Percentiles rank a stretch among this genome's conserved stretches.
Conservation (phyloP, 1,139 yeast genomes). For the Candida sp. region DNA sequence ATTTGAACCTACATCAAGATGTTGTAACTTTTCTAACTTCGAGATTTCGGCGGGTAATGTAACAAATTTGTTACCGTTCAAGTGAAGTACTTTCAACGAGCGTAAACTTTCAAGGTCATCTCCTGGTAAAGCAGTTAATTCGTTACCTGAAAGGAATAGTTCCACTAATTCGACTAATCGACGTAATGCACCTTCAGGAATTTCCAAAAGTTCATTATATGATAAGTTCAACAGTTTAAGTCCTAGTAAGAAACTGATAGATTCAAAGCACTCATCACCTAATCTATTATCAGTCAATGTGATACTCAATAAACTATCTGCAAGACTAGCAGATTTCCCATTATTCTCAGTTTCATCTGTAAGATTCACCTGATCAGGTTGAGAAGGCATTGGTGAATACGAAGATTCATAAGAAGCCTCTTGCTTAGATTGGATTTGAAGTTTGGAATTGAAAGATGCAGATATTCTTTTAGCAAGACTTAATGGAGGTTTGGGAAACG, state of each 20-base stretch:
- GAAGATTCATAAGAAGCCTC: constrained; percentile 7
- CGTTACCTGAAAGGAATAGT: constrained; percentile 83
- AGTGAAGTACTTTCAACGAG: constrained; percentile 56
- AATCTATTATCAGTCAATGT: constrained; percentile 82
- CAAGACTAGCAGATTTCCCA: constrained; percentile 28
- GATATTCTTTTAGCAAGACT: constrained; percentile 34
- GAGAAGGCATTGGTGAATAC: constrained; percentile 1
- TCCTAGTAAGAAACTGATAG: constrained; percentile 56
- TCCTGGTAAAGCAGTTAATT: constrained; percentile 73
- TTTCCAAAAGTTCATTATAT: constrained; percentile 79
- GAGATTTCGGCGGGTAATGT: constrained; percentile 90
- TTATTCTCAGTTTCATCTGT: constrained; percentile 1
- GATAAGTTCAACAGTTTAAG: constrained; percentile 70
- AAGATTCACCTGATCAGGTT: constrained; percentile 1
- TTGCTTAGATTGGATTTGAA: constrained; percentile 1
- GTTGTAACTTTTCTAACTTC: constrained; percentile 58
- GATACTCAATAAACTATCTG: constrained; percentile 53
- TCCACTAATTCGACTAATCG: constrained; percentile 58
- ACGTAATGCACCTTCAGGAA: constrained; percentile 69
- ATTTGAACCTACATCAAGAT: constrained; percentile 90
- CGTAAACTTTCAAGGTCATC: constrained; percentile 73
- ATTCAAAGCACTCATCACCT: constrained; percentile 72
- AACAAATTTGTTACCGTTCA: constrained; percentile 83
- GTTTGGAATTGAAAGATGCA: constrained; percentile 24
- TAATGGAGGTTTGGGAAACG: constrained; percentile 59